phyloP scores from a whole-genome alignment of 352 stramenopile species.

The Phytophthora pluvialis region DNA sequence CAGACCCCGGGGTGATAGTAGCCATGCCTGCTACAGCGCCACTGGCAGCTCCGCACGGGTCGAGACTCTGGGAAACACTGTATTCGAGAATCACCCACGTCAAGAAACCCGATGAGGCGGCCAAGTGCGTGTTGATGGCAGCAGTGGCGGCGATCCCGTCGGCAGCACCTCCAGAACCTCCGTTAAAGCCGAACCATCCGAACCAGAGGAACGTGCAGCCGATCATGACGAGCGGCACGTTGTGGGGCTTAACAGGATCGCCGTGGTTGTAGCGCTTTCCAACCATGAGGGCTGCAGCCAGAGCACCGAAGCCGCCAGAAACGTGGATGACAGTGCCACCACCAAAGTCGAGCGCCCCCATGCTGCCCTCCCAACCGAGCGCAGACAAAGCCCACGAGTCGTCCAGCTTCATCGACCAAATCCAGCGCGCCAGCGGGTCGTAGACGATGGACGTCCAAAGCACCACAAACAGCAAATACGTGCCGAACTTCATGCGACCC shows the following conservation, averaged over 20 bases:
- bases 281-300: conserved; percentile 69
- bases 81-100: conserved; percentile 71
- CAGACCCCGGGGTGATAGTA: conserved; percentile 68
- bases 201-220: conserved; percentile 77
- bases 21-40: conserved; percentile 72
- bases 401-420: conserved; percentile 74
- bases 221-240: conserved; percentile 84
- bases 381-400: conserved; percentile 40
- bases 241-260: conserved; percentile 74
- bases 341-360: conserved; percentile 79
- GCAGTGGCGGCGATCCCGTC: conserved; percentile 67
- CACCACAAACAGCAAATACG: conserved; percentile 72
- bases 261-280: conserved; percentile 77
- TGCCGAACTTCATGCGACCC: conserved; percentile 82
- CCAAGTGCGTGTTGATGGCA: conserved; percentile 75
- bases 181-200: conserved; percentile 87
- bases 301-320: conserved; percentile 67
- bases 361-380: conserved; percentile 62
- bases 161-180: conserved; percentile 57
- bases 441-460: conserved; percentile 86
- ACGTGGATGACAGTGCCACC: conserved; percentile 86
- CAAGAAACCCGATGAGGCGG: conserved; percentile 60
- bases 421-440: conserved; percentile 80
- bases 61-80: conserved; percentile 51
- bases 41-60: conserved; percentile 63